Evolutionary conservation across 441 rosid species (phyloP).

Genomic region (Daphne laureola): DNA sequence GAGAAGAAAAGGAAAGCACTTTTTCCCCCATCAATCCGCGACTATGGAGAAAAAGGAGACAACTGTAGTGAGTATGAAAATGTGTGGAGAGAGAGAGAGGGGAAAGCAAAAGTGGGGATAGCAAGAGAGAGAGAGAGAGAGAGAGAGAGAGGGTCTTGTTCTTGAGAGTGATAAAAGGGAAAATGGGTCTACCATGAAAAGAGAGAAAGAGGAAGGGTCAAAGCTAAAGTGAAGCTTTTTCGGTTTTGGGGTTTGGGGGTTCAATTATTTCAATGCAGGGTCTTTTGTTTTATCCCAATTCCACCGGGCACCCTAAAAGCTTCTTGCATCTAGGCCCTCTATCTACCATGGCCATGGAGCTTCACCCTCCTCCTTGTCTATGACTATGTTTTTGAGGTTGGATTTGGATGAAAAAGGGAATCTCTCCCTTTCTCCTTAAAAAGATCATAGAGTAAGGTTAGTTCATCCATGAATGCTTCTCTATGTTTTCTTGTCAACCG

Average conservation of each 20-base stretch:
- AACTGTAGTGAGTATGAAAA: constrained; percentile 17
- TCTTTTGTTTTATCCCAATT: constrained; percentile 11
- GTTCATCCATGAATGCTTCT: no score
- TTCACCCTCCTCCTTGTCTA: no score
- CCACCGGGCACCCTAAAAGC: background rate
- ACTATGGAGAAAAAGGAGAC: constrained; percentile 16
- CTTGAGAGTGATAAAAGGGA: constrained; percentile 10
- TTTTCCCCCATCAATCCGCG: constrained; percentile 16
- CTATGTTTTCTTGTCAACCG: no score
- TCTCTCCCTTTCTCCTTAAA: no score
- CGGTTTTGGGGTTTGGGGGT: background rate
- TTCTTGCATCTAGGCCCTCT: no score
- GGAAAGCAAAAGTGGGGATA: constrained; percentile 7
- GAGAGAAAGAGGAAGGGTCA: constrained; percentile 34
- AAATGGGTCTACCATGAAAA: constrained; percentile 38
- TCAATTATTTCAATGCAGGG: constrained; percentile 16
- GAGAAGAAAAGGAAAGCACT: constrained; percentile 26
- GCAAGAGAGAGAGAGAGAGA: constrained; percentile 14
- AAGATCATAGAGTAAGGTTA: no score
- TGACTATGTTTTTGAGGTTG: no score
- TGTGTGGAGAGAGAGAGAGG: constrained; percentile 24
- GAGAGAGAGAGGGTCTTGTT: constrained; percentile 12
- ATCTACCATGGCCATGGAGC: no score
- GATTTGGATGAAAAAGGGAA: no score
- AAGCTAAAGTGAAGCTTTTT: constrained; percentile 31